Evolutionary conservation across 805 yeast species (phyloP), one percentile per base, ranked within the genome.

Genomic region (Isabelozyma gotoi): DNA sequence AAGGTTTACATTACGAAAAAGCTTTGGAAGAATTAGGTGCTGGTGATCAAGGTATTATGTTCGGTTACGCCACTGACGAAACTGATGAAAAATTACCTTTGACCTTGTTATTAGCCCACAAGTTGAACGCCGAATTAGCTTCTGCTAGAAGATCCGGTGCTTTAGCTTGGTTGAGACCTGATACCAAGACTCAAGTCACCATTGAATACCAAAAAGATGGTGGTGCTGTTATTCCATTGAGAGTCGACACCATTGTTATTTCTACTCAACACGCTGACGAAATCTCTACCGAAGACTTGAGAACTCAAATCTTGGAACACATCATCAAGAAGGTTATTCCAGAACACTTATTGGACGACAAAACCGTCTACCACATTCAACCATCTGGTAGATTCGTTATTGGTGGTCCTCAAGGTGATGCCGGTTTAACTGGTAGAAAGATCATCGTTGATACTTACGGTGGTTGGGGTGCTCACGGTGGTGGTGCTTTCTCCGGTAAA

Each of bases 401-500:
- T 68, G 99, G 99, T 78, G 99, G 99, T 73, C 99, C 99, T 59
- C 99, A 94, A 77, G 99, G 99, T 83, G 99, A 94, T 71, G 99
- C 99, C 56, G 99, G 99, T 81, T 79, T 94, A 68, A 94, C 99
- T 58, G 99, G 99, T 74, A 89, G 99, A 80, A 94, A 94, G 81
- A 94, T 94, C 74, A 94, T 94, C 64, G 99, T 94, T 68, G 99
- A 94, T 76, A 96, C 99, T 55, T 94, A 94, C 78, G 99, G 99
- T 80, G 99, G 99, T 65, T 95, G 99, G 95, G 97, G 99, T 76
- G 98, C 99, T 65, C 99, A 94, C 81, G 99, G 99, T 77, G 99
- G 99, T 81, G 99, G 99, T 81, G 99, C 99, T 54, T 94, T 94
- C 90, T 87, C 96, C 53, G 99, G 99, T 75, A 94, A 94, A 82